Evolutionary conservation across 2,329 filamentous ascomycete species (phyloP).

Genomic region (Neonectria magnoliae): DNA sequence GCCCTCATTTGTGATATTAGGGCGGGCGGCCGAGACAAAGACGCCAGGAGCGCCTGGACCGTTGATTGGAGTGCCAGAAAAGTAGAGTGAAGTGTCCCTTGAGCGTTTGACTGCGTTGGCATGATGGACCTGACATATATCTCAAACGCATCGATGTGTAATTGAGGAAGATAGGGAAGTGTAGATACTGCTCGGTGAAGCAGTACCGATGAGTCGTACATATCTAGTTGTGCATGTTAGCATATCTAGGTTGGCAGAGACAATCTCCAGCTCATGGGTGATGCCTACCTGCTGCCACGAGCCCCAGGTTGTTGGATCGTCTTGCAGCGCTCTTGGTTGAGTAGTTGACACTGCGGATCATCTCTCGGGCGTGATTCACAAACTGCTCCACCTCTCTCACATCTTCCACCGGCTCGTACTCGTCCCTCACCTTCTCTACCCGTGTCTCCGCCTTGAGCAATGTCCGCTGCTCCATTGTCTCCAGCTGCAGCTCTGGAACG

Average conservation of each 20-base stretch:
- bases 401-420: constrained; percentile 85
- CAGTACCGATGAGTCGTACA: constrained; percentile 72
- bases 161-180: constrained; percentile 73
- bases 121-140: constrained; percentile 74
- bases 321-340: constrained; percentile 85
- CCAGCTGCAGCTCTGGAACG: constrained; percentile 89
- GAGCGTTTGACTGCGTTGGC: constrained; percentile 77
- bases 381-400: constrained; percentile 92
- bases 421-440: constrained; percentile 85
- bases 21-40: constrained; percentile 80
- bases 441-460: constrained; percentile 86
- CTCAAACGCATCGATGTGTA: constrained; percentile 76
- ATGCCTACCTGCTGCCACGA: constrained; percentile 67
- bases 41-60: constrained; percentile 80
- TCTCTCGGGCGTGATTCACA: constrained; percentile 88
- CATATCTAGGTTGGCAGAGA: constrained; percentile 8
- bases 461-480: constrained; percentile 90
- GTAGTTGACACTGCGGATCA: constrained; percentile 84
- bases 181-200: constrained; percentile 63
- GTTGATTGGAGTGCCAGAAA: constrained; percentile 85
- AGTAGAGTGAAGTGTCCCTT: constrained; percentile 76
- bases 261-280: neutral
- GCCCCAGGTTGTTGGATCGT: constrained; percentile 77
- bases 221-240: constrained; percentile 61
- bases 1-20: constrained; percentile 81